Evolutionary conservation across 2,329 filamentous ascomycete species (phyloP).

Genomic region (Dendrostoma leiphaemia): DNA sequence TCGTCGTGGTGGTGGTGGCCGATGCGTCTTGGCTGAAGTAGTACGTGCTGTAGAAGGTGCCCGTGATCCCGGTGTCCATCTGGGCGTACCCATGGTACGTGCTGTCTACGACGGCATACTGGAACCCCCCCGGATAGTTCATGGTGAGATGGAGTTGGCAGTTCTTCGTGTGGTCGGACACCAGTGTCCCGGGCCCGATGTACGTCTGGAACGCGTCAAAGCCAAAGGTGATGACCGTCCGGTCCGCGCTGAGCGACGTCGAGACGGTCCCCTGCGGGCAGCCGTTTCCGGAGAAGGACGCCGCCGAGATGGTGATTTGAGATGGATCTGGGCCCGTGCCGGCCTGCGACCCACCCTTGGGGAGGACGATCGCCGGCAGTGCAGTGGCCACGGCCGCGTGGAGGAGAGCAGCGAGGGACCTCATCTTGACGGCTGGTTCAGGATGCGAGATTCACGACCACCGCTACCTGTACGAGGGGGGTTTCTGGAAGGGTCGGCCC

Average conservation of each 20-base stretch:
- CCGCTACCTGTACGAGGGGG: too few species aligned
- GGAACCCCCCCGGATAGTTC: conserved; percentile 45
- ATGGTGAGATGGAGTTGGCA: conserved; percentile 46
- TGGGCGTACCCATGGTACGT: conserved; percentile 49
- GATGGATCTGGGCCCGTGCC: conserved; percentile 36
- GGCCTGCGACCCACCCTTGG: conserved; percentile 29
- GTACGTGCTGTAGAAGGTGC: conserved; percentile 45
- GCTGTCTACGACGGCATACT: conserved; percentile 44
- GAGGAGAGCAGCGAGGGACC: conserved; percentile 31
- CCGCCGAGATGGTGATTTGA: conserved; percentile 39
- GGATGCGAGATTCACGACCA: neutral
- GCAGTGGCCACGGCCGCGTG: conserved; percentile 35
- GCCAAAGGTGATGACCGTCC: conserved; percentile 44
- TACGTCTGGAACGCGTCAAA: conserved; percentile 47
- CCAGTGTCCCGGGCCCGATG: conserved; percentile 39
- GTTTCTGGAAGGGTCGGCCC: too few species aligned
- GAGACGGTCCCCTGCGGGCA: conserved; percentile 43
- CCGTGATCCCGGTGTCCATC: conserved; percentile 42
- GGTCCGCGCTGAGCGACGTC: conserved; percentile 40
- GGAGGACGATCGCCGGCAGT: conserved; percentile 30
- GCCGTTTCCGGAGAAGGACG: conserved; percentile 42
- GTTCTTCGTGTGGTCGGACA: conserved; percentile 41
- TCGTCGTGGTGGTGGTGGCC: conserved; percentile 42
- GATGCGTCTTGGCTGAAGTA: conserved; percentile 45
- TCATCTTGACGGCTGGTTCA: conserved; percentile 32